A percentile compares a stretch with the other conserved stretches of the same genome.
These are phyloP conservation scores for Salix caprea DNA, from an alignment of 345 rosid genomes.

Conservation along the genomic window DNA sequence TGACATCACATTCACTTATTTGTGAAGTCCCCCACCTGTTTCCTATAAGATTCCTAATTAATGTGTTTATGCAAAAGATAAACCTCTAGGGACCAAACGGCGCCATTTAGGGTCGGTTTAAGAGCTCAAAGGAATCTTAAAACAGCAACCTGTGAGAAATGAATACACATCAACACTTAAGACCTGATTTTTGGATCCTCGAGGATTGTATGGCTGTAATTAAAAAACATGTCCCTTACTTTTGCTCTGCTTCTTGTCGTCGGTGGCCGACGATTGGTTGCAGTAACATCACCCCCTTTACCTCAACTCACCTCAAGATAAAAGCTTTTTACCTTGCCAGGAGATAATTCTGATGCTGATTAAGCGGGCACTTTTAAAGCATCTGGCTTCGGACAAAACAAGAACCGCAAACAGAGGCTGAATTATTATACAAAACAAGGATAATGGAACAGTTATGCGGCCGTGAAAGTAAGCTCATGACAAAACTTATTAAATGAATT, in stretches of 20 bases:
- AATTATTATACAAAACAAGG: not conserved
- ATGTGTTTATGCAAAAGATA: not conserved
- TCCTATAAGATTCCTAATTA: not conserved
- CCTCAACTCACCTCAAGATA: not conserved
- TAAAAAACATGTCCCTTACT: not conserved
- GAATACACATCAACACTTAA: not conserved
- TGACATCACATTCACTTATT: not conserved
- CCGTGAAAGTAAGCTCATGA: not conserved
- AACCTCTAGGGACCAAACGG: not conserved
- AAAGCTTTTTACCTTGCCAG: too few species aligned
- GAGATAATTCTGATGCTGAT: too few species aligned
- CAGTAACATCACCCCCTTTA: not conserved
- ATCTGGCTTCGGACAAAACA: too few species aligned
- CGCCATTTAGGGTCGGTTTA: not conserved
- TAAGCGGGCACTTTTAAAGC: too few species aligned
- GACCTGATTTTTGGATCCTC: constrained; percentile 4
- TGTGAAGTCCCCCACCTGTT: constrained; percentile 6
- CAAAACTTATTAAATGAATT: not conserved
- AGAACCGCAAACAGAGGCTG: too few species aligned
- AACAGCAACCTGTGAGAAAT: not conserved
- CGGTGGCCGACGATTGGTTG: not conserved
- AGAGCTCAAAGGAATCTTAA: not conserved
- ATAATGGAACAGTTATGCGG: constrained; percentile 13
- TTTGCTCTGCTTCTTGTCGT: not conserved
- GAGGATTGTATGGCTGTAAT: constrained; percentile 6